A percentile compares a stretch with the other conserved stretches of the same genome.
phyloP scores from a whole-genome alignment of 805 yeast genomes.

The Lachancea dasiensis region DNA sequence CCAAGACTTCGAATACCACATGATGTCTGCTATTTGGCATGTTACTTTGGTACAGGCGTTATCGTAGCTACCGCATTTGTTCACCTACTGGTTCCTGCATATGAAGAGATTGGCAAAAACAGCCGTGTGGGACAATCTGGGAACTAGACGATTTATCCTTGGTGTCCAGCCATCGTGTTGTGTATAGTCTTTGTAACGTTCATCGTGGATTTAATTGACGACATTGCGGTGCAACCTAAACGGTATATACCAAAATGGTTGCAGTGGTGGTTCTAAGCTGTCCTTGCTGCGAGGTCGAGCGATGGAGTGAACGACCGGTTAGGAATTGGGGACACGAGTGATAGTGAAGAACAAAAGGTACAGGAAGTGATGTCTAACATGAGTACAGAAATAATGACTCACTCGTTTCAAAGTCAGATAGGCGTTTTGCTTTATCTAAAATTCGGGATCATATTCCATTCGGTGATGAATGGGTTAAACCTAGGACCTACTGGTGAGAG shows the following conservation, averaged over 20 bases:
- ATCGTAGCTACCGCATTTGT: conserved; percentile 71
- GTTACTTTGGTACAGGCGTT: conserved; percentile 69
- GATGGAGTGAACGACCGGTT: background rate
- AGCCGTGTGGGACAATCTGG: conserved; percentile 40
- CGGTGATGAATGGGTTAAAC: conserved; percentile 66
- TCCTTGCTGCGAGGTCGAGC: background rate
- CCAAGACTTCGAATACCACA: conserved; percentile 40
- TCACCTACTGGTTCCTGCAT: conserved; percentile 58
- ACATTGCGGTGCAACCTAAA: conserved; percentile 35
- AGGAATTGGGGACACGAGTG: too few relatives aligned
- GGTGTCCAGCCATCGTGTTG: conserved; percentile 43
- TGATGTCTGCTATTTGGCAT: conserved; percentile 21
- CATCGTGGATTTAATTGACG: conserved; percentile 36
- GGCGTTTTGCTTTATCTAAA: conserved; percentile 53
- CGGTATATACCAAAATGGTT: too few relatives aligned
- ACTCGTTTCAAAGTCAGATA: conserved; percentile 27
- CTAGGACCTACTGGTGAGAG: conserved; percentile 61
- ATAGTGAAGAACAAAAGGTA: too few relatives aligned
- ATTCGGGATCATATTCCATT: conserved; percentile 70
- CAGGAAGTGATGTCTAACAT: background rate
- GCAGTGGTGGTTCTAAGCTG: too few relatives aligned
- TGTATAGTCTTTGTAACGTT: conserved; percentile 36
- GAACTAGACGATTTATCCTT: conserved; percentile 40
- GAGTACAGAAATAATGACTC: background rate
- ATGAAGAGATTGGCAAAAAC: conserved; percentile 22